Base-by-base conservation (phyloP, 768 basidiomycete genomes). In the Exsudoporus frostii region DNA sequence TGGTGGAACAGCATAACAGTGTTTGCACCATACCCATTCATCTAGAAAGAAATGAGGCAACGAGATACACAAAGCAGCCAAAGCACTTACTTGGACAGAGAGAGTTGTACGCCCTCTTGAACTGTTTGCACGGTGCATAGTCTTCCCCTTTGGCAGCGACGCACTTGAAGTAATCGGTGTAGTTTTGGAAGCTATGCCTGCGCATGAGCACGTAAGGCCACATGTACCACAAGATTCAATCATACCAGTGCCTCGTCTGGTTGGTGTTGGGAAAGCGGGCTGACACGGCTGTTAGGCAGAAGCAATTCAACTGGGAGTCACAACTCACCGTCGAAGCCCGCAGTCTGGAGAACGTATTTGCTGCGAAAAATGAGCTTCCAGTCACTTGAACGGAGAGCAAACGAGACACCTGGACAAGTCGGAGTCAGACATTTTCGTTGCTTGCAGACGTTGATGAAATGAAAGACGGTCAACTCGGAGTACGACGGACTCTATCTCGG, bases 131-230 rank as follows among this genome's bases (percentile, higher is more conserved):
- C 2, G 97, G 94, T n/a, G 87, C 85, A 70, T 86, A 98, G 54
- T 98, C 97, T 62, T 99, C 97, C 61, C 97, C 97, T 77, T 97
- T 98, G 63, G 95, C 95, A 63, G 89, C 73, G 63, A 98, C 75
- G 73, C 97, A 99, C 73, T 96, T 96, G 85, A 95, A 93, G 80
- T 97, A 98, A 75, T 99, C 97, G 56, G 90, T 88, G 73, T 95
- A 98, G 78, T 96, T 94, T 76, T 96, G 92, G 83, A 84, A 90
- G 75, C 89, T 91, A 61, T 39, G 27, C n/a, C 15, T 20, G 9
- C 5, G 19, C 43, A 15, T 59, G 33, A 65, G 42, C 13, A 48
- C 17, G 19, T 13, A 33, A 8, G 37, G 4, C 36, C 9, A 33
- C 11, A 42, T 27, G 10, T 11, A 38, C 9, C 7, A 32, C 19